These are phyloP conservation scores for Neurospora cerealis DNA, from an alignment of 495 filamentous ascomycete genomes.

Conservation along the genomic window DNA sequence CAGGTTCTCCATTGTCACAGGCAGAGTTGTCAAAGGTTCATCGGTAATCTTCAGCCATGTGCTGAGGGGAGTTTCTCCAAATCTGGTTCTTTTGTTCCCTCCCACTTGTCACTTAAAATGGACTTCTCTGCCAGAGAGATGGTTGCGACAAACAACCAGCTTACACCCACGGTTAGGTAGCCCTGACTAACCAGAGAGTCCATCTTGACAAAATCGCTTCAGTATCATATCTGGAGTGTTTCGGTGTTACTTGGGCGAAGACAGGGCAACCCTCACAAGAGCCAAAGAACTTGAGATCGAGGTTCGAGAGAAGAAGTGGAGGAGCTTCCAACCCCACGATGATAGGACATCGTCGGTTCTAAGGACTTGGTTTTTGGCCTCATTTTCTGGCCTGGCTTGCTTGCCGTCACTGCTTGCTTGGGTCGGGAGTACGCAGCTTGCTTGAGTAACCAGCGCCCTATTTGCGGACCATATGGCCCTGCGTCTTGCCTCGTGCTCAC, in stretches of 20 bases:
- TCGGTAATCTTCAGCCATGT: not conserved
- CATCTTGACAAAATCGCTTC: not conserved
- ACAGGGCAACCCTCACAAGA: not conserved
- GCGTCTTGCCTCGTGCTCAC: not conserved
- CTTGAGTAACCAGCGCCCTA: not conserved
- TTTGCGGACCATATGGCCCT: not conserved
- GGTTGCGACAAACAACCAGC: not conserved
- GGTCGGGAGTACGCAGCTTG: not conserved
- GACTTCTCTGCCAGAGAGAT: not conserved
- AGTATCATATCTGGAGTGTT: not conserved
- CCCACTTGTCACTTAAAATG: not conserved
- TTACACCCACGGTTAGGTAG: not conserved
- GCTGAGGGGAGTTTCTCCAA: not conserved
- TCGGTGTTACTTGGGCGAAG: not conserved
- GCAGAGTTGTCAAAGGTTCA: not conserved
- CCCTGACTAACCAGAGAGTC: not conserved
- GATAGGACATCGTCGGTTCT: not conserved
- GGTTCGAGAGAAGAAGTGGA: not conserved
- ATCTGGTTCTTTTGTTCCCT: not conserved
- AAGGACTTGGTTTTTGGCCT: not conserved
- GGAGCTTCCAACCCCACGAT: not conserved
- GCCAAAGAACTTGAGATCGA: not conserved
- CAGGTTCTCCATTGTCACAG: not conserved
- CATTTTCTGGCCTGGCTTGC: not conserved
- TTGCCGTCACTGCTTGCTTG: not conserved